phyloP scores from a whole-genome alignment of 345 rosid genomes.

The Salix brachista region DNA sequence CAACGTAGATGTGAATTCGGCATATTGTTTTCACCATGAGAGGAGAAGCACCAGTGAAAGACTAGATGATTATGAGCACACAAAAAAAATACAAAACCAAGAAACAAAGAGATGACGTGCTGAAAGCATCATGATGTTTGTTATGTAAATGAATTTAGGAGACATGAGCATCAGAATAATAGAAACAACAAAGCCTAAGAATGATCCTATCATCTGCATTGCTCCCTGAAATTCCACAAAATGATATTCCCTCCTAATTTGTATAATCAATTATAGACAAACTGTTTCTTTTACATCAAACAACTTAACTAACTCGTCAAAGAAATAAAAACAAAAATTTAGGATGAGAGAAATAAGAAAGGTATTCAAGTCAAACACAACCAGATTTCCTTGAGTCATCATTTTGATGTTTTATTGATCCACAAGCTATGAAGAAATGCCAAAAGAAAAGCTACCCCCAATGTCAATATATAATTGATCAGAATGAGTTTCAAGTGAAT shows the following conservation, averaged over 20 bases:
- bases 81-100: no score
- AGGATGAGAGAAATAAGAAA: background rate
- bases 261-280: background rate
- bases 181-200: slow-evolving; percentile 45
- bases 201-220: slow-evolving; percentile 59
- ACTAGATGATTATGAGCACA: no score
- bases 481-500: no score
- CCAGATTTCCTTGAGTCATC: no score
- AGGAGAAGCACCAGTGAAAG: no score
- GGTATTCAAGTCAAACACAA: background rate
- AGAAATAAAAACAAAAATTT: background rate
- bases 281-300: background rate
- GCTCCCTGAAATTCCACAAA: slow-evolving; percentile 60
- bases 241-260: slow-evolving; percentile 56
- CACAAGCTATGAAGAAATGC: no score
- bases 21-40: no score
- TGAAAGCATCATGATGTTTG: background rate
- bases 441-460: no score
- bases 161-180: background rate
- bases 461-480: no score
- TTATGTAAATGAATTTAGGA: background rate
- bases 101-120: no score
- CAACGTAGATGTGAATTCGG: no score
- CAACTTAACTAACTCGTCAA: background rate
- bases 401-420: no score